phyloP scores from a whole-genome alignment of 441 rosid species.

The Adansonia madagascariensis region DNA sequence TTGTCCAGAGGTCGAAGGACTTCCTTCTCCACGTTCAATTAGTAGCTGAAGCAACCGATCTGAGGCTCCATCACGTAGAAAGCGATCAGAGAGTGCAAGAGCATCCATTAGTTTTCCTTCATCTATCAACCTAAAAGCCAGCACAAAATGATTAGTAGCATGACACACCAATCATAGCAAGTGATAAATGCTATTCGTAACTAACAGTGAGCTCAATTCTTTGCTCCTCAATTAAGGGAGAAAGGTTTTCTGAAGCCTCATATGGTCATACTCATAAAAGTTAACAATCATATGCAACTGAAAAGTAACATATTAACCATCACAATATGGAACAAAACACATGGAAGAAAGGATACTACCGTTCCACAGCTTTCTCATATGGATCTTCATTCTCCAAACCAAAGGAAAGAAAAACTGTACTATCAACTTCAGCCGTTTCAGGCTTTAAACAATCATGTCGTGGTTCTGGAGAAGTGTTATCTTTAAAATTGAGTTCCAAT shows the following conservation, averaged over 20 bases:
- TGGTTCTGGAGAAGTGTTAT: conserved; percentile 47
- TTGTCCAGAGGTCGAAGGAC: conserved; percentile 53
- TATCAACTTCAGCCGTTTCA: conserved; percentile 57
- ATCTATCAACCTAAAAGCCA: conserved; percentile 64
- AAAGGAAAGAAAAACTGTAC: conserved; percentile 80
- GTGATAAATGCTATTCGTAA: conserved; percentile 18
- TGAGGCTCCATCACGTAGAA: conserved; percentile 89
- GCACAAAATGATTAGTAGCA: conserved; percentile 17
- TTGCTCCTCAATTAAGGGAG: conserved; percentile 17
- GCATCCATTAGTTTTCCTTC: conserved; percentile 97
- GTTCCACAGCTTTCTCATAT: conserved; percentile 86
- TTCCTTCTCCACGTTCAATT: conserved; percentile 78
- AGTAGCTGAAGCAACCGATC: conserved; percentile 87
- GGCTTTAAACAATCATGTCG: conserved; percentile 45
- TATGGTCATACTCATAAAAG: neutral
- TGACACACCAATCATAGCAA: neutral
- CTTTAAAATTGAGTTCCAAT: conserved; percentile 49
- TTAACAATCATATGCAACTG: conserved; percentile 14
- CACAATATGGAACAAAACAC: neutral
- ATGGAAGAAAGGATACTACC: conserved; percentile 44
- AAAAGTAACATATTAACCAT: conserved; percentile 3
- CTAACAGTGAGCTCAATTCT: conserved; percentile 10
- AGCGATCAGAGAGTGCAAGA: conserved; percentile 98
- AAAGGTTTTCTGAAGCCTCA: conserved; percentile 5
- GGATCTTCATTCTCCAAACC: conserved; percentile 96